Evolutionary conservation across 108 stramenopile species (phyloP), one percentile per base, ranked within the genome.

Genomic region (Pseudonitzschia multistriata): DNA sequence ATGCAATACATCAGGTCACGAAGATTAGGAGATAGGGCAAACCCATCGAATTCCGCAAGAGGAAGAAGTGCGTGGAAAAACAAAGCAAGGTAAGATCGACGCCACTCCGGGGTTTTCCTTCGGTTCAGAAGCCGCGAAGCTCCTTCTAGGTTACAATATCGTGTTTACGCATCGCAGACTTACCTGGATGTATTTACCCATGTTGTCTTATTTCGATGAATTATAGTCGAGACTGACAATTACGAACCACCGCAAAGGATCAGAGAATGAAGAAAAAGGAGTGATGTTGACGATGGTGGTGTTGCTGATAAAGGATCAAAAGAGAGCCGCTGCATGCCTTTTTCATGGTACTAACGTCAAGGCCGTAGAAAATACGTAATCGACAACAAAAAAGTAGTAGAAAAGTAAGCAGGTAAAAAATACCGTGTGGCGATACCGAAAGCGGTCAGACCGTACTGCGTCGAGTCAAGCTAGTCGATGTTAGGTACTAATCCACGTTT

Each of bases 141-240:
- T 61, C n/a, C 39, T 5, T 56, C 48, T 27, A 29, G 48, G 10
- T 22, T n/a, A n/a, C n/a, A n/a, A n/a, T n/a, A n/a, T n/a, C n/a
- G n/a, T n/a, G n/a, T n/a, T n/a, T n/a, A n/a, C n/a, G n/a, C n/a
- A n/a, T n/a, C n/a, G n/a, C n/a, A n/a, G 11, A 87, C 92, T 62
- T 81, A 93, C 92, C 88, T 93, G 92, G 66, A 93, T 89, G 92
- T 90, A 93, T 76, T 93, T 93, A 84, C 92, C 91, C 91, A 93
- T 93, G 77, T 81, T 88, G 67, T 53, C 77, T 35, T 47, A 61
- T 4, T 29, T 56, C n/a, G 22, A 52, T 11, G 24, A 52, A 52
- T 22, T 52, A 45, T 45, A 45, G 8, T 8, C 17, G 15, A 3
- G 11, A 45, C 8, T 45, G 42, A 45, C 8, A 45, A 45, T 10